phyloP scores from a whole-genome alignment of 2,329 filamentous ascomycete species.

The Colletotrichum sp. region DNA sequence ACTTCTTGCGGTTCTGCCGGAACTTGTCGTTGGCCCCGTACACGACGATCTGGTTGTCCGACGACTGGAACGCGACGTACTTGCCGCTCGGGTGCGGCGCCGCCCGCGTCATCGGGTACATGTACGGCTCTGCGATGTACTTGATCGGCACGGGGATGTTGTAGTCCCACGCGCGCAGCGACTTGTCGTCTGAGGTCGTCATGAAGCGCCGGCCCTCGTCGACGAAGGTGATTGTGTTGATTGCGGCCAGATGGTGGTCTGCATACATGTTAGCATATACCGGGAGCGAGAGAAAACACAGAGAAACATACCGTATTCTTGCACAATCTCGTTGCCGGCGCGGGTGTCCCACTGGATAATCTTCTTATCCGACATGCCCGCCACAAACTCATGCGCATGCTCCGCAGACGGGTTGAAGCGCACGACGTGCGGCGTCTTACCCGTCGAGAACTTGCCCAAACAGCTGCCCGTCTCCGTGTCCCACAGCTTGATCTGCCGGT shows the following conservation, averaged over 20 bases:
- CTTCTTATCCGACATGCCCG: conserved; percentile 98
- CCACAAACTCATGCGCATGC: conserved; percentile 86
- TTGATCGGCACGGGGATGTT: conserved; percentile 98
- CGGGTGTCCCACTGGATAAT: conserved; percentile 96
- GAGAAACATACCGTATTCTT: conserved; percentile 70
- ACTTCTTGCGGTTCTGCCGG: conserved; percentile 96
- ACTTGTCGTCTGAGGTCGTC: conserved; percentile 97
- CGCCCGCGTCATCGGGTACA: conserved; percentile 93
- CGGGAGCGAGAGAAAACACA: no score
- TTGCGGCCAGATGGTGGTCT: conserved; percentile 94
- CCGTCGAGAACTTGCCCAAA: conserved; percentile 86
- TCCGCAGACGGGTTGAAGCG: conserved; percentile 86
- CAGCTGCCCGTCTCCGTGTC: conserved; percentile 95
- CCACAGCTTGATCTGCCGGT: conserved; percentile 97
- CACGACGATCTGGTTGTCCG: conserved; percentile 96
- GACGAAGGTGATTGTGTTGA: conserved; percentile 97
- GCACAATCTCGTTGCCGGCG: conserved; percentile 77
- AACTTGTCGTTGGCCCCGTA: conserved; percentile 96
- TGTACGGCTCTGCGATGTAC: conserved; percentile 95
- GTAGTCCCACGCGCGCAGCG: conserved; percentile 96
- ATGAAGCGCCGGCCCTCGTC: conserved; percentile 96
- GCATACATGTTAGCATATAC: background rate
- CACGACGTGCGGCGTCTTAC: conserved; percentile 93
- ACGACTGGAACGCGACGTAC: conserved; percentile 87
- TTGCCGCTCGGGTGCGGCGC: conserved; percentile 87